Conservation (phyloP, 495 filamentous ascomycete species). For the Lophiostoma macrostomum region DNA sequence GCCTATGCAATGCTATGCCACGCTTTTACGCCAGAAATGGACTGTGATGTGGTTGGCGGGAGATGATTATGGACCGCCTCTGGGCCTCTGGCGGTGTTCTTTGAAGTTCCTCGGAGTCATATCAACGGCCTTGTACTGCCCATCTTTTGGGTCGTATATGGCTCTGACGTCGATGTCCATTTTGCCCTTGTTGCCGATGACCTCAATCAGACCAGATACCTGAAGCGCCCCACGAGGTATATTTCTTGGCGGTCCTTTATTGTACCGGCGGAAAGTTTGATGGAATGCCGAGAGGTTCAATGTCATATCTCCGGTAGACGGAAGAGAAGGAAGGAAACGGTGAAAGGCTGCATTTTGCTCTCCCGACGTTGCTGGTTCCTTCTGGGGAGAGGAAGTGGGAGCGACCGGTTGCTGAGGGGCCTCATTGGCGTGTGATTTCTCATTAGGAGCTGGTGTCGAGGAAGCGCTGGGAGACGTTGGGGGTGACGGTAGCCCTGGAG, state of each 20-base stretch:
- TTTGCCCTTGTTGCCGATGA: constrained; percentile 56
- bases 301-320: constrained; percentile 18
- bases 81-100: too few species aligned
- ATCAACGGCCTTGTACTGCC: too few species aligned
- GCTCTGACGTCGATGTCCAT: constrained; percentile 57
- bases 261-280: constrained; percentile 48
- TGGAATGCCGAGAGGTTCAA: constrained; percentile 53
- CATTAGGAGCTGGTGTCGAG: background rate
- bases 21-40: too few species aligned
- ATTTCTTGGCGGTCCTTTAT: constrained; percentile 7
- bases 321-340: constrained; percentile 5
- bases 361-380: background rate
- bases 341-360: background rate
- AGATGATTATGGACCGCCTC: too few species aligned
- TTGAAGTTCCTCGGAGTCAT: too few species aligned
- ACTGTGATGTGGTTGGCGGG: too few species aligned
- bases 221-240: constrained; percentile 60
- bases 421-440: background rate
- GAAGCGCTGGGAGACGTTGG: background rate
- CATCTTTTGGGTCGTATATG: constrained; percentile 55
- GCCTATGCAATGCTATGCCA: too few species aligned
- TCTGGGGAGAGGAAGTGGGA: constrained; percentile 1
- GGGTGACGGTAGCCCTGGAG: background rate
- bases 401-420: background rate
- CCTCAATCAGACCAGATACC: constrained; percentile 63